Conservation (phyloP, 306 rosid genomes). For the Vigna mungo region DNA sequence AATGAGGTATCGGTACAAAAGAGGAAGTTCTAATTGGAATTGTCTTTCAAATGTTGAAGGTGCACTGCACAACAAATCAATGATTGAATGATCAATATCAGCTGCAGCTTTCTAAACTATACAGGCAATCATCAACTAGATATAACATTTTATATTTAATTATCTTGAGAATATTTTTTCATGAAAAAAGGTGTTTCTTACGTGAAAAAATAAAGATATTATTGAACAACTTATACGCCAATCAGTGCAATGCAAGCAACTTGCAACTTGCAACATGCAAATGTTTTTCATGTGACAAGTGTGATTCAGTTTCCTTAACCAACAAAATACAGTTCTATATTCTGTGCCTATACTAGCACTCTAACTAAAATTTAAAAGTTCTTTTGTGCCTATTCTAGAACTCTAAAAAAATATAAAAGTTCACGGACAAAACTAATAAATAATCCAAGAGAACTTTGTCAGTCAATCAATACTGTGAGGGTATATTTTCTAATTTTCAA, state of each 20-base stretch:
- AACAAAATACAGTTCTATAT: slow-evolving; percentile 11
- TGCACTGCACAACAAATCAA: slow-evolving; percentile 60
- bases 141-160: slow-evolving; percentile 13
- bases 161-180: slow-evolving; percentile 12
- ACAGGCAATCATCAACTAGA: slow-evolving; percentile 24
- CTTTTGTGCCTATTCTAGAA: slow-evolving; percentile 7
- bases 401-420: slow-evolving; percentile 2
- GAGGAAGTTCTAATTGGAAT: slow-evolving; percentile 67
- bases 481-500: background rate
- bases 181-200: slow-evolving; percentile 17
- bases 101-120: slow-evolving; percentile 14
- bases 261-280: slow-evolving; percentile 8
- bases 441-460: slow-evolving; percentile 12
- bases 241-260: slow-evolving; percentile 18
- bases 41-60: slow-evolving; percentile 83
- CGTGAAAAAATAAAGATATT: slow-evolving; percentile 15
- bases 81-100: slow-evolving; percentile 24
- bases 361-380: slow-evolving; percentile 20
- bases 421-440: slow-evolving; percentile 20
- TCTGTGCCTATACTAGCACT: slow-evolving; percentile 11
- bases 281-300: background rate
- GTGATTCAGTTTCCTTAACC: slow-evolving; percentile 9
- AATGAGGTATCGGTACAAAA: slow-evolving; percentile 61
- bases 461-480: background rate
- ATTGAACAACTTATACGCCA: slow-evolving; percentile 19